Evolutionary conservation across 148 eudicot species (phyloP).

Genomic region (Vaccinium vitisidaea): DNA sequence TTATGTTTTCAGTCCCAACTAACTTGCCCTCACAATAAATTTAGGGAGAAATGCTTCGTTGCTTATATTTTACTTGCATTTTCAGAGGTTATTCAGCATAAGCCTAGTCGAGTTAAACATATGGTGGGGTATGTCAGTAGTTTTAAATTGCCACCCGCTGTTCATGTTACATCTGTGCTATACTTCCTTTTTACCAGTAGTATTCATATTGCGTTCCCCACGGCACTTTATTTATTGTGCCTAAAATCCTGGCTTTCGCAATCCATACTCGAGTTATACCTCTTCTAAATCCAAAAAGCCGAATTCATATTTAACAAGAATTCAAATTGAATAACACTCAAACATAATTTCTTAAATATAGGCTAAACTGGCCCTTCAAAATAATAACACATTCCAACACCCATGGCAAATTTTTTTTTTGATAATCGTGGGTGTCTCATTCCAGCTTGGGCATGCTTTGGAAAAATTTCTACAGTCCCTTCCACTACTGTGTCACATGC

Average conservation of each 20-base stretch:
- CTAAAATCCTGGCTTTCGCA: neutral
- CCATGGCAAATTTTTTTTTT: no score
- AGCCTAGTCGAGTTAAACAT: neutral
- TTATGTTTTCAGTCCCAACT: neutral
- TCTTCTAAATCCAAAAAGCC: no score
- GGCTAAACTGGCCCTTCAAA: no score
- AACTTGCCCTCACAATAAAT: neutral
- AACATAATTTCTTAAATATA: no score
- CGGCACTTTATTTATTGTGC: neutral
- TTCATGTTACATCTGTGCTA: neutral
- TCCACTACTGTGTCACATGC: no score
- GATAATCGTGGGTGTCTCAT: no score
- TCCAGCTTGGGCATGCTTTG: no score
- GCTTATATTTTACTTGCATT: neutral
- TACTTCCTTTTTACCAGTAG: neutral
- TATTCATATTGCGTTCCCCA: no score
- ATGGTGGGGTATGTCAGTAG: neutral
- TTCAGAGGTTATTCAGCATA: neutral
- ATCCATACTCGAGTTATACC: neutral
- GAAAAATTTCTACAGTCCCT: no score
- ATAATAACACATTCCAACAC: no score
- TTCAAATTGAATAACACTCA: no score
- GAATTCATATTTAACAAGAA: no score
- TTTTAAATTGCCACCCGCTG: neutral
- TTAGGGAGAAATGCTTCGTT: neutral